phyloP scores from a whole-genome alignment of 179 eudicot species.

The Beta corolliflora region DNA sequence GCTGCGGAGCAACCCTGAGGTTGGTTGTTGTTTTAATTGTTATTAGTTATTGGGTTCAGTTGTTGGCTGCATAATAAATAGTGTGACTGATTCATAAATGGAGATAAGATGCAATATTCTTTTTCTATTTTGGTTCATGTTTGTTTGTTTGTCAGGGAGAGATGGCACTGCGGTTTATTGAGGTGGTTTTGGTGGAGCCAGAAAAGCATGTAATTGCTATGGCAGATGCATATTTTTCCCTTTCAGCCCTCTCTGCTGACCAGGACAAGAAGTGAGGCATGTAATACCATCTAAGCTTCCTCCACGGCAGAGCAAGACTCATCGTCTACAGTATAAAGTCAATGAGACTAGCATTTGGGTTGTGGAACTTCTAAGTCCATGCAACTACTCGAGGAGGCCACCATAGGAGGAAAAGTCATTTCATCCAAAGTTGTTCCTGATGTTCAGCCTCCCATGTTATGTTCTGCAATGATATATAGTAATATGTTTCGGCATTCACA shows the following conservation, averaged over 20 bases:
- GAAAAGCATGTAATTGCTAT: constrained; percentile 85
- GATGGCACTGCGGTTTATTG: constrained; percentile 96
- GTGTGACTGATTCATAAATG: background rate
- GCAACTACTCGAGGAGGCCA: constrained; percentile 96
- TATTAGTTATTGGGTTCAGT: background rate
- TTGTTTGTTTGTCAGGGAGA: constrained; percentile 50
- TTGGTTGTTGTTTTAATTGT: constrained; percentile 25
- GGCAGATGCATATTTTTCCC: constrained; percentile 96
- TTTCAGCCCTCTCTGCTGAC: constrained; percentile 85
- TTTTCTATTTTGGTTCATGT: background rate
- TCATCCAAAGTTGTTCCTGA: constrained; percentile 76
- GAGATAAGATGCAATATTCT: background rate
- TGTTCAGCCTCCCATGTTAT: constrained; percentile 98
- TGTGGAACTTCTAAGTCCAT: constrained; percentile 87
- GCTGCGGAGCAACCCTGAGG: constrained; percentile 99
- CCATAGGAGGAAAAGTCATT: constrained; percentile 90
- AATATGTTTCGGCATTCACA: constrained; percentile 8
- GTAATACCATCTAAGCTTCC: constrained; percentile 86
- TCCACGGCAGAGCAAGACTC: constrained; percentile 84
- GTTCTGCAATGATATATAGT: background rate
- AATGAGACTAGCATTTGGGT: constrained; percentile 91
- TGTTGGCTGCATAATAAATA: constrained; percentile 1
- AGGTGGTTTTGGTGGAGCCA: constrained; percentile 88
- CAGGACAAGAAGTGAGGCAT: constrained; percentile 73
- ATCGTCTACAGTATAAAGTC: constrained; percentile 75